Base-by-base conservation (phyloP, 129 eudicot genomes). In the Helianthus tuberosus region DNA sequence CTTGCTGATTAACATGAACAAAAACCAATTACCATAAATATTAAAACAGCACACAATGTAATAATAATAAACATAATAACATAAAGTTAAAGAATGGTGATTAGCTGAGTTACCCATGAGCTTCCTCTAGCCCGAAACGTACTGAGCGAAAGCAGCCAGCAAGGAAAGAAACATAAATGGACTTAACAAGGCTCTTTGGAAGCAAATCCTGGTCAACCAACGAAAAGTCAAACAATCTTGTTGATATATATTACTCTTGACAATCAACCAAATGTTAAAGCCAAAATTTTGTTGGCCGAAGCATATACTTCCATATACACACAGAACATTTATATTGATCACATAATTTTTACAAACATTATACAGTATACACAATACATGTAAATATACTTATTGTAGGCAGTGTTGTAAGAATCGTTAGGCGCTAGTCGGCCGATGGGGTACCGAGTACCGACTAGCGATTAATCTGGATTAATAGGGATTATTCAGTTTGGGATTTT, bases 71-170 rank as follows among this genome's bases (percentile, higher is more conserved):
- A 0, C 5, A 27, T 11, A 57, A n/a, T 6, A 50, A 60, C 38
- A 71, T 39, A 3, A 61, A 48, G 46, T 16, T 25, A 64, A 57
- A 81, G 55, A 17, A 62, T 32, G 50, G 14, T 70, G 76, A 77
- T n/a, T 13, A 64, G 83, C 58, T 20, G 43, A 23, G 70, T 86
- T 84, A 94, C 98, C 98, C 98, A 35, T 94, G 98, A 88, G 97
- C 96, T 90, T 90, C 98, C 79, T 94, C 93, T 77, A 94, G 76
- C 52, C 98, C 98, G 59, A 94, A 94, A 57, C 98, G 98, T 29
- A 94, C 89, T 60, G 98, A 94, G 64, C 98, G 96, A 73, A 94
- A 94, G 80, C 97, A 94, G 74, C 98, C 98, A 27, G 98, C 98
- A 69, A 94, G 97, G 78, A 90, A 94, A 61, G 98, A 94, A 67